A percentile compares a stretch with the other conserved stretches of the same genome.
phyloP scores from a whole-genome alignment of 805 yeast species.

The Blastobotrys chiropterorum region DNA sequence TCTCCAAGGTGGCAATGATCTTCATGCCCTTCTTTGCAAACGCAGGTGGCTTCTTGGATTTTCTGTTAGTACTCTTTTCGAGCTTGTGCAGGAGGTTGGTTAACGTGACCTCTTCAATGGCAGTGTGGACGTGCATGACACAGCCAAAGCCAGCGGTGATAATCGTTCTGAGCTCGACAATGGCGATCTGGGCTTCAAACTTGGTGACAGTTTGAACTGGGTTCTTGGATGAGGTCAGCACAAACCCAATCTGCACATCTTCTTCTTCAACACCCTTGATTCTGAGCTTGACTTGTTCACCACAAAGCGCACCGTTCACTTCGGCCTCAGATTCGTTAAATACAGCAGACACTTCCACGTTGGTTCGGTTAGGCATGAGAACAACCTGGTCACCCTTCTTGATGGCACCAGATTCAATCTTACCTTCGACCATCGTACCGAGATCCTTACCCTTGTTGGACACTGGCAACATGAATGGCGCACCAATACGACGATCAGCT shows the following conservation, averaged over 20 bases:
- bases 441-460: slow-evolving; percentile 92
- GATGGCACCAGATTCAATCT: slow-evolving; percentile 91
- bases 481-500: slow-evolving; percentile 79
- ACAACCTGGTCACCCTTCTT: slow-evolving; percentile 70
- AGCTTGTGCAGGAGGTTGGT: slow-evolving; percentile 81
- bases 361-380: slow-evolving; percentile 85
- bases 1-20: slow-evolving; percentile 86
- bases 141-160: slow-evolving; percentile 93
- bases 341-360: slow-evolving; percentile 79
- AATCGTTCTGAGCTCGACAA: slow-evolving; percentile 92
- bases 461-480: slow-evolving; percentile 96
- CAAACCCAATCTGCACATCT: slow-evolving; percentile 87
- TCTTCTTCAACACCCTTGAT: slow-evolving; percentile 96
- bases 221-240: slow-evolving; percentile 73
- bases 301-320: slow-evolving; percentile 82
- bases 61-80: slow-evolving; percentile 95
- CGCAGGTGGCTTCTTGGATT: slow-evolving; percentile 94
- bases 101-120: slow-evolving; percentile 90
- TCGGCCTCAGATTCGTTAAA: slow-evolving; percentile 95
- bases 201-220: slow-evolving; percentile 89
- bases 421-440: slow-evolving; percentile 98
- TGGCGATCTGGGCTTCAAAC: slow-evolving; percentile 94
- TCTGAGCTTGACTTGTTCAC: slow-evolving; percentile 94
- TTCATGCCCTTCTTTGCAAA: slow-evolving; percentile 99
- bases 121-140: slow-evolving; percentile 98